These are phyloP conservation scores for Vitis rupestris DNA, from an alignment of 164 flowering plant species.

Conservation along the genomic window DNA sequence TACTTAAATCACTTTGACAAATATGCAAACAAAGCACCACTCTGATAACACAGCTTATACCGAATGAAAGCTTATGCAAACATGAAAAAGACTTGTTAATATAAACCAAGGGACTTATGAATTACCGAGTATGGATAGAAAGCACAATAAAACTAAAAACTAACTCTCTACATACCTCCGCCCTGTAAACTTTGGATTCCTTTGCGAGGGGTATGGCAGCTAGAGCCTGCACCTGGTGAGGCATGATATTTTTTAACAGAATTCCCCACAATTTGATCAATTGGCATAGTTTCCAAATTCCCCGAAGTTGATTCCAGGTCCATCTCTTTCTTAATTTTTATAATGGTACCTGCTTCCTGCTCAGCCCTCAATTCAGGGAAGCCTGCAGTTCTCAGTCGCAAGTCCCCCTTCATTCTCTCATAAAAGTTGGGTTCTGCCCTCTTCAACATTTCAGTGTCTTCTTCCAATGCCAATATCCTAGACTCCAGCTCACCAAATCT, in stretches of 20 bases:
- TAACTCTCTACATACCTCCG: not conserved
- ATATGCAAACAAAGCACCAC: not conserved
- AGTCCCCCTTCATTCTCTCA: not conserved
- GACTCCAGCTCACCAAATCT: not conserved
- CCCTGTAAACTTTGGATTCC: not conserved
- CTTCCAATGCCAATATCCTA: conserved; percentile 3
- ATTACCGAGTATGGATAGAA: not conserved
- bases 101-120: not conserved
- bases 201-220: not conserved
- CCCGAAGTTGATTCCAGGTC: not conserved
- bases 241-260: not conserved
- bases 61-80: not conserved
- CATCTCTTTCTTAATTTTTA: not conserved
- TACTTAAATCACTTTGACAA: not conserved
- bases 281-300: not conserved
- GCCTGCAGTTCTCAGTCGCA: not conserved
- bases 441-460: not conserved
- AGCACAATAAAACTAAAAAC: not conserved
- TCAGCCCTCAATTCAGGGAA: not conserved
- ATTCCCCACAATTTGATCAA: not conserved
- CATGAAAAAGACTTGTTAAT: not conserved
- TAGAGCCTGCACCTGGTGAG: not conserved
- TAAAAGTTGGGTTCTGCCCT: not conserved
- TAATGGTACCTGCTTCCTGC: not conserved
- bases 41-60: not conserved